phyloP scores from a whole-genome alignment of 257 asterid species.

The Vinca minor region DNA sequence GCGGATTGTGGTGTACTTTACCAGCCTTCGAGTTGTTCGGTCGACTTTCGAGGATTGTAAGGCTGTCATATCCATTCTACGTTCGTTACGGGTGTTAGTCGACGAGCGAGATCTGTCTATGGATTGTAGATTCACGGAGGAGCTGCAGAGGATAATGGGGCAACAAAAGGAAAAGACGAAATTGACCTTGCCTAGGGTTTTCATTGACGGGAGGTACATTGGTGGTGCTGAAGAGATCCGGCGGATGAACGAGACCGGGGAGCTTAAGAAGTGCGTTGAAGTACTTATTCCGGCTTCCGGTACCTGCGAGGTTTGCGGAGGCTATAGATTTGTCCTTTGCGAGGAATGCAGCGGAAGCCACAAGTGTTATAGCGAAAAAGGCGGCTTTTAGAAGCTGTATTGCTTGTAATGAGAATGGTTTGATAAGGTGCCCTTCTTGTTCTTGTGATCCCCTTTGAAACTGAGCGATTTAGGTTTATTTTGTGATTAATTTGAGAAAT shows the following conservation, averaged over 20 bases:
- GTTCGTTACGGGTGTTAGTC: conserved; percentile 54
- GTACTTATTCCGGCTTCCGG: conserved; percentile 52
- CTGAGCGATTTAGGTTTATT: conserved; percentile 18
- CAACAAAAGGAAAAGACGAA: conserved; percentile 31
- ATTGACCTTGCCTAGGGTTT: conserved; percentile 64
- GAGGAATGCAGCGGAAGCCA: conserved; percentile 73
- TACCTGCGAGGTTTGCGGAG: conserved; percentile 79
- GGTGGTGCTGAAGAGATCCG: conserved; percentile 91
- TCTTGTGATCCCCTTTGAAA: conserved; percentile 34
- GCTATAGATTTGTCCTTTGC: conserved; percentile 64
- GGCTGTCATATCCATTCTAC: conserved; percentile 55
- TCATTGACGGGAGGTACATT: conserved; percentile 80
- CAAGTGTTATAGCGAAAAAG: conserved; percentile 62
- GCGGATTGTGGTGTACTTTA: conserved; percentile 61
- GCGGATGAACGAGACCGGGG: conserved; percentile 76
- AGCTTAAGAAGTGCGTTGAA: conserved; percentile 59
- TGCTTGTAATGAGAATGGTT: conserved; percentile 82
- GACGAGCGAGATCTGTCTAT: conserved; percentile 92
- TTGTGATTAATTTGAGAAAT: background rate
- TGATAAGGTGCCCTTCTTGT: conserved; percentile 94
- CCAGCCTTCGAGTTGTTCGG: conserved; percentile 76
- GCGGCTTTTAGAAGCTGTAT: conserved; percentile 71
- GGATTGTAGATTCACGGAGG: conserved; percentile 64
- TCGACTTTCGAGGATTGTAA: conserved; percentile 83
- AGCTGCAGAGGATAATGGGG: conserved; percentile 60